Base-by-base conservation (phyloP, 768 basidiomycete species). In the Termitomyces bulborhizus region DNA sequence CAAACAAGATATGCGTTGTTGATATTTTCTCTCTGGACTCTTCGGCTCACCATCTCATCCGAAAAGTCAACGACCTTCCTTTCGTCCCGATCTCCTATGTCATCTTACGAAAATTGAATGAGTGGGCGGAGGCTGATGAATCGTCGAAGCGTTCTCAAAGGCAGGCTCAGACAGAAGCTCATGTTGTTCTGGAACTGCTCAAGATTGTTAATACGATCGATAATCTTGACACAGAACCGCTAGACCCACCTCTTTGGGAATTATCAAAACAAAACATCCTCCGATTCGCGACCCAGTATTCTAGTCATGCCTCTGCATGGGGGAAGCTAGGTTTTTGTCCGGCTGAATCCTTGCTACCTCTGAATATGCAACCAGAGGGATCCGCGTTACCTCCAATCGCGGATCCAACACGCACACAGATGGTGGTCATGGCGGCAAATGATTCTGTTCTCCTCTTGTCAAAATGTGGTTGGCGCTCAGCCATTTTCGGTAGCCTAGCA, bases 401-500 rank as follows among this genome's bases (percentile, higher is more conserved):
- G 12, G 59, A 59, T 9, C 62, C 58, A 11, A 63, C 44, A 26
- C 53, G 53, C 27, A 59, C 53, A 4, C 62, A 63, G 21, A 56
- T 69, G 37, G 63, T 70, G 6, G 21, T 74, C 43, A 51, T 66
- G 66, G 64, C 72, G 62, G 51, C 73, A 53, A 53, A 63, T 36
- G 60, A 63, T 1, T 63, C 68, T 36, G 61, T 69, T 13, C 47
- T 43, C 12, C 65, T 69, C 12, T 54, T 76, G 1, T 32, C 52
- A 7, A 56, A 58, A 16, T 58, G 64, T 31, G 65, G 63, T 5
- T 55, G 71, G 24, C 49, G 54, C 12, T 68, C 68, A 31, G 71
- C 67, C 8, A 60, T 74, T 13, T 74, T 73, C 51, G 75, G 75
- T 7, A 71, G 74, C 54, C 60, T 73, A 1, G 74, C 73, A 5